Conservation (phyloP, 352 stramenopile species). For the Pythium biforme region DNA sequence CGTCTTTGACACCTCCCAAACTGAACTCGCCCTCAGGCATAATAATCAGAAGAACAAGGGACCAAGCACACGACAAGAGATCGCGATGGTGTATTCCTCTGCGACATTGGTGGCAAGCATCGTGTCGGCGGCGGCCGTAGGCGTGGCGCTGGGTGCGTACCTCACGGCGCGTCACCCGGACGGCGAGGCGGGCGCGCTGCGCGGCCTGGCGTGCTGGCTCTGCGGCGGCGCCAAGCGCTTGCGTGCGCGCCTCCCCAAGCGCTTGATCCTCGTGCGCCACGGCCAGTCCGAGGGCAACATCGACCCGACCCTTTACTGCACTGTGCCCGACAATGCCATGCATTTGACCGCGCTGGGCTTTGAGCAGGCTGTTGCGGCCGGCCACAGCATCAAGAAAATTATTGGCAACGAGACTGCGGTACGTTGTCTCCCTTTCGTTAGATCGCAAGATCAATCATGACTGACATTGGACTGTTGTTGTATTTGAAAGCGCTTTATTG, state of each 20-base stretch:
- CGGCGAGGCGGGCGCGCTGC: neutral
- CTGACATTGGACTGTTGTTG: neutral
- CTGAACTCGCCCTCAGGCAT: conserved; percentile 1
- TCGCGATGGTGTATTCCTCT: conserved; percentile 47
- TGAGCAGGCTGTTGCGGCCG: conserved; percentile 66
- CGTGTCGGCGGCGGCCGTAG: conserved; percentile 41
- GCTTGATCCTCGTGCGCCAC: conserved; percentile 84
- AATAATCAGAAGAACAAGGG: neutral
- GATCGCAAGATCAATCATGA: neutral
- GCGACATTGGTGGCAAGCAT: conserved; percentile 45
- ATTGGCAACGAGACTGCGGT: conserved; percentile 53
- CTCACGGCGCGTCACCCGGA: conserved; percentile 6
- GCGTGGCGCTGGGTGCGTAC: conserved; percentile 40
- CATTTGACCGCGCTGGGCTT: conserved; percentile 79
- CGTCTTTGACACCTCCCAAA: conserved; percentile 20
- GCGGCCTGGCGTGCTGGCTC: conserved; percentile 19
- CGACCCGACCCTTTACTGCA: conserved; percentile 70
- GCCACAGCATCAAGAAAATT: conserved; percentile 71
- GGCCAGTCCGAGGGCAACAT: conserved; percentile 86
- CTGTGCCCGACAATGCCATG: conserved; percentile 82
- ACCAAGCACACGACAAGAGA: neutral
- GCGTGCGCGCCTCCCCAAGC: conserved; percentile 45
- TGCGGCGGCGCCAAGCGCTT: conserved; percentile 33
- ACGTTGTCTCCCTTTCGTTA: neutral
- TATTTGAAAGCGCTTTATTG: conserved; percentile 62